phyloP scores from a whole-genome alignment of 352 stramenopile species.

The Phytopythium vexans region DNA sequence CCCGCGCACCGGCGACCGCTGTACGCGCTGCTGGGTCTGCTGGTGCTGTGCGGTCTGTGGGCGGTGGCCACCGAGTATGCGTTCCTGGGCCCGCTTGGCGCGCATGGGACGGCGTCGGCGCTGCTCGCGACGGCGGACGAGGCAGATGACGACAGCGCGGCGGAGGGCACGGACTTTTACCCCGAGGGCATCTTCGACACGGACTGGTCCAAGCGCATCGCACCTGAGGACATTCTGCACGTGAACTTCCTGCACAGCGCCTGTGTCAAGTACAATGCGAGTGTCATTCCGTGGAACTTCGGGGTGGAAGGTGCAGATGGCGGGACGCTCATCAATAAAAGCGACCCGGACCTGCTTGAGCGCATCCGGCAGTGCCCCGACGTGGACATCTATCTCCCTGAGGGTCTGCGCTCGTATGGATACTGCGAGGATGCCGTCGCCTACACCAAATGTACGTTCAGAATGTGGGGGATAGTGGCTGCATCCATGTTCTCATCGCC shows the following conservation, averaged over 20 bases:
- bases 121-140: slow-evolving; percentile 20
- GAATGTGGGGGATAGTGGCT: slow-evolving; percentile 9
- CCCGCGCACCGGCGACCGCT: slow-evolving; percentile 16
- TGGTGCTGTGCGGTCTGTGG: slow-evolving; percentile 16
- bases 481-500: not conserved
- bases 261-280: slow-evolving; percentile 33
- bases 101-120: slow-evolving; percentile 9
- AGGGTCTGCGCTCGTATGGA: slow-evolving; percentile 40
- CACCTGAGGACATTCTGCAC: slow-evolving; percentile 36
- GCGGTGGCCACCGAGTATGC: slow-evolving; percentile 22
- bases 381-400: slow-evolving; percentile 61
- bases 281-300: slow-evolving; percentile 31
- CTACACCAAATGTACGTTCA: slow-evolving; percentile 62
- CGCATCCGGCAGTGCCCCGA: slow-evolving; percentile 51
- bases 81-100: slow-evolving; percentile 11
- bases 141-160: slow-evolving; percentile 17
- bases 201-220: slow-evolving; percentile 25
- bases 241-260: slow-evolving; percentile 31
- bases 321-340: slow-evolving; percentile 23
- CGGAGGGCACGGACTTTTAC: slow-evolving; percentile 18
- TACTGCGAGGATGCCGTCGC: slow-evolving; percentile 71
- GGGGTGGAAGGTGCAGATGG: not conserved
- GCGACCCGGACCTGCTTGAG: slow-evolving; percentile 36
- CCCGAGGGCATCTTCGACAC: slow-evolving; percentile 23
- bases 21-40: slow-evolving; percentile 16